These are phyloP conservation scores for Auricularia sp. DNA, from an alignment of 768 basidiomycete species.

Conservation along the genomic window DNA sequence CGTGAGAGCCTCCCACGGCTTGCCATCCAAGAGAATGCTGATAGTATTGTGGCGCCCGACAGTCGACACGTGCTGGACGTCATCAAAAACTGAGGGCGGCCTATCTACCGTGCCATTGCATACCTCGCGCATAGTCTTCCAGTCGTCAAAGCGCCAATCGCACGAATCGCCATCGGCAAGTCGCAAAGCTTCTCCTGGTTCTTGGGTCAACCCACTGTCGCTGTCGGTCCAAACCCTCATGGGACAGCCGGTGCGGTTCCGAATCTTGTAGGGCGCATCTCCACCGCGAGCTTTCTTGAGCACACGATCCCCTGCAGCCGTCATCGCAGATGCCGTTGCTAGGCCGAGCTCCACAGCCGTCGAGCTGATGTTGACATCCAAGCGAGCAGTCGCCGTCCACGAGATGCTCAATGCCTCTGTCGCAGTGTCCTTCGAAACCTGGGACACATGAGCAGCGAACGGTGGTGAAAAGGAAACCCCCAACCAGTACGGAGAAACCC, in stretches of 20 bases:
- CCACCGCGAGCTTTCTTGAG: conserved; percentile 73
- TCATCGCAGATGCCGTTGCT: conserved; percentile 62
- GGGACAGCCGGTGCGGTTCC: conserved; percentile 82
- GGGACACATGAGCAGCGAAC: conserved; percentile 11
- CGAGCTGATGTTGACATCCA: conserved; percentile 86
- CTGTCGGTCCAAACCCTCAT: conserved; percentile 80
- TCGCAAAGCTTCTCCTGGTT: conserved; percentile 21
- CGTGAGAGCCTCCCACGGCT: conserved; percentile 81
- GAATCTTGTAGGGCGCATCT: conserved; percentile 88
- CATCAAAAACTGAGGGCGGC: not conserved
- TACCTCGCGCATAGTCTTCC: conserved; percentile 89
- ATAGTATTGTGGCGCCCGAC: conserved; percentile 70
- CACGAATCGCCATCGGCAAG: conserved; percentile 65
- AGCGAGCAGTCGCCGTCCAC: conserved; percentile 66
- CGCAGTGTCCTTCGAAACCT: conserved; percentile 47
- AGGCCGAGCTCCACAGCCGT: conserved; percentile 81
- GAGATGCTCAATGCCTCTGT: conserved; percentile 47
- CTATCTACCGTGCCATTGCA: not conserved
- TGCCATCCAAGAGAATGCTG: conserved; percentile 73
- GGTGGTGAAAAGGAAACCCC: conserved; percentile 7
- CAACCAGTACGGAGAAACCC: conserved; percentile 70
- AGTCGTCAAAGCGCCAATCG: conserved; percentile 97
- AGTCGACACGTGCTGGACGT: conserved; percentile 45
- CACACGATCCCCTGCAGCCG: conserved; percentile 60
- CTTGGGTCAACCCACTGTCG: conserved; percentile 36